Percentiles rank a stretch among this genome's conserved stretches.
These are phyloP conservation scores for Euptelea pleiosperma DNA, from an alignment of 164 flowering plant genomes.

Conservation along the genomic window DNA sequence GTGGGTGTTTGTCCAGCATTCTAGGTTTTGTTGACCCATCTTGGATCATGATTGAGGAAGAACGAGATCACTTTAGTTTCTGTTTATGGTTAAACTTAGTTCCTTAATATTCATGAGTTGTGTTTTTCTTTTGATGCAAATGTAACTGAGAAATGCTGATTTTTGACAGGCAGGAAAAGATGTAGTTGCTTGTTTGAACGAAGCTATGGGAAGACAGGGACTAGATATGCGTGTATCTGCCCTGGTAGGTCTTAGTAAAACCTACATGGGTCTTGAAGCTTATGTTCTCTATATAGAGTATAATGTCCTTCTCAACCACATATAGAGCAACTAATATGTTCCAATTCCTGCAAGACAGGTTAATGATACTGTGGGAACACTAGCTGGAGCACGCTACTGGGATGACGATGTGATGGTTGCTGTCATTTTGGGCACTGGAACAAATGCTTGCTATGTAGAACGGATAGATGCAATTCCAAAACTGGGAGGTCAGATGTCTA, in stretches of 20 bases:
- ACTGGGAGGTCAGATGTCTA: constrained; percentile 29
- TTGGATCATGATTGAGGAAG: no score
- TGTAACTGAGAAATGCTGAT: constrained; percentile 7
- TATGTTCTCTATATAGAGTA: not conserved
- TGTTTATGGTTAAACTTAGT: no score
- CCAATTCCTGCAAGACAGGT: constrained; percentile 40
- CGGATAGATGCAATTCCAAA: constrained; percentile 63
- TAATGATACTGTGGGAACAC: constrained; percentile 83
- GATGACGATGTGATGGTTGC: constrained; percentile 86
- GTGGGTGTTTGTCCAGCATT: no score
- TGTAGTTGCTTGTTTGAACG: constrained; percentile 80
- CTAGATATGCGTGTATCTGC: constrained; percentile 81
- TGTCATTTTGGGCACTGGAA: constrained; percentile 93
- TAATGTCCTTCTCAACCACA: not conserved
- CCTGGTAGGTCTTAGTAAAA: constrained; percentile 49
- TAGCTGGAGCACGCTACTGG: constrained; percentile 90
- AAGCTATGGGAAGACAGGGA: constrained; percentile 70
- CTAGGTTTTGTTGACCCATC: no score
- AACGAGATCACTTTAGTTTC: no score
- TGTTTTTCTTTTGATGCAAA: not conserved
- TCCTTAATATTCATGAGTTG: not conserved
- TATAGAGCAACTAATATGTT: not conserved
- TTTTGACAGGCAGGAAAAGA: constrained; percentile 67
- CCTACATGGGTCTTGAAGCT: constrained; percentile 7
- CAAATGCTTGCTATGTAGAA: constrained; percentile 91